A percentile compares a stretch with the other conserved stretches of the same genome.
These are phyloP conservation scores for Ustilago curta DNA, from an alignment of 1,284 basidiomycete genomes.

Conservation along the genomic window DNA sequence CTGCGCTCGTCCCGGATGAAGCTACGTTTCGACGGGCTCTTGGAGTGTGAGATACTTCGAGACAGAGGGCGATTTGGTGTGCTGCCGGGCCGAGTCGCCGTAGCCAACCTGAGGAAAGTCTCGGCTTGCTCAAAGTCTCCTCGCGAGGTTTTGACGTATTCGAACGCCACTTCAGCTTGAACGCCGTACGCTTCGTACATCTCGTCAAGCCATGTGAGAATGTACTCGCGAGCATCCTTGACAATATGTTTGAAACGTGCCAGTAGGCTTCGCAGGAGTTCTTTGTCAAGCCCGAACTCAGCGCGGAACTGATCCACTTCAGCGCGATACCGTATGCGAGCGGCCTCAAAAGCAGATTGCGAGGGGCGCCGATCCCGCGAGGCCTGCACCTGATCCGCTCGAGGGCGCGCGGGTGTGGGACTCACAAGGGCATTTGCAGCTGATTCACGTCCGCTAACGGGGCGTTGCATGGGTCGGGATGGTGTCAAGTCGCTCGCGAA, in stretches of 20 bases:
- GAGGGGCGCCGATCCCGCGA: background rate
- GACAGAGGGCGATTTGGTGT: conserved; percentile 6
- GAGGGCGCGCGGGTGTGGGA: background rate
- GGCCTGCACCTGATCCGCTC: background rate
- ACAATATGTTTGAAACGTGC: conserved; percentile 23
- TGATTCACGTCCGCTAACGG: background rate
- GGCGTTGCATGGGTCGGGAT: background rate
- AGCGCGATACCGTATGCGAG: conserved; percentile 26
- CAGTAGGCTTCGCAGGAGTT: conserved; percentile 13
- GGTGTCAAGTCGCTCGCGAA: conserved; percentile 8
- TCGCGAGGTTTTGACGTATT: conserved; percentile 42
- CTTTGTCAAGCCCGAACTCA: conserved; percentile 25
- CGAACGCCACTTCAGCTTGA: conserved; percentile 27
- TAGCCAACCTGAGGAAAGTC: conserved; percentile 27
- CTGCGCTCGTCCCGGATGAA: conserved; percentile 6
- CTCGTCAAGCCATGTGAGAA: conserved; percentile 21
- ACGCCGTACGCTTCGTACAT: conserved; percentile 24
- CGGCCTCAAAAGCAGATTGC: conserved; percentile 17
- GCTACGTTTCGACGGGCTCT: conserved; percentile 21
- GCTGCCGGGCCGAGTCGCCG: conserved; percentile 14
- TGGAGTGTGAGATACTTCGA: conserved; percentile 8
- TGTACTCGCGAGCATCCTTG: conserved; percentile 20
- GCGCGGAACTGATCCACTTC: conserved; percentile 20
- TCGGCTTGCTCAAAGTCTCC: conserved; percentile 41
- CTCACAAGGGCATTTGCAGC: background rate